Conservation (phyloP, 305 asterid species). For the Plantago coronopus region DNA sequence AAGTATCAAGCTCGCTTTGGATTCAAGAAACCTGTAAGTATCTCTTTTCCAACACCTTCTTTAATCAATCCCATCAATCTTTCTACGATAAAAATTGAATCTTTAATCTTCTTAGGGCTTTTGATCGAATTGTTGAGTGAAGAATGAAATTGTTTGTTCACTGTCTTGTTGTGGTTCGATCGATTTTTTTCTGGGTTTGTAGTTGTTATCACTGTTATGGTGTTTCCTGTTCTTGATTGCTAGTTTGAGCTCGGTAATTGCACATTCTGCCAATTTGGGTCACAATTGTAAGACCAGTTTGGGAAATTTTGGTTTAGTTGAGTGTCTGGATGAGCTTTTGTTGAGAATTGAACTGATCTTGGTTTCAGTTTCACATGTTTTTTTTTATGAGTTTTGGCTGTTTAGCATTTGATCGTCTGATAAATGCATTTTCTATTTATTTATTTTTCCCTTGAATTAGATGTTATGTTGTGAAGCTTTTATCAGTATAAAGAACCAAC, state of each 20-base stretch:
- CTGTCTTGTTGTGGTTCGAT: background rate
- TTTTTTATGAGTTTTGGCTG: background rate
- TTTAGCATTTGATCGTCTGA: background rate
- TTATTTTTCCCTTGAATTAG: background rate
- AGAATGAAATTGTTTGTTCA: background rate
- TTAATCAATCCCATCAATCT: background rate
- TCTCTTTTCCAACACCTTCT: background rate
- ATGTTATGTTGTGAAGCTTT: too few species aligned
- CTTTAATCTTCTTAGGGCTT: background rate
- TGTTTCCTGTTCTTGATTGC: background rate
- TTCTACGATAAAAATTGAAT: background rate
- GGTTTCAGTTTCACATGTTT: background rate
- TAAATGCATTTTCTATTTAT: slow-evolving; percentile 24
- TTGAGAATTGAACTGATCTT: background rate
- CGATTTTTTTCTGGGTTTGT: too few species aligned
- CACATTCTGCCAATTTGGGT: background rate
- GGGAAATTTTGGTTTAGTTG: too few species aligned
- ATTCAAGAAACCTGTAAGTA: background rate
- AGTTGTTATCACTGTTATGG: background rate
- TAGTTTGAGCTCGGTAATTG: background rate
- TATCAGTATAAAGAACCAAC: too few species aligned
- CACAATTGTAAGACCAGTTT: background rate
- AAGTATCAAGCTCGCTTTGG: too few species aligned
- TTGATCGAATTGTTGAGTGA: background rate
- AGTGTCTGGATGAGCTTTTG: too few species aligned